These are phyloP conservation scores for Neurospora sp. DNA, from an alignment of 495 filamentous ascomycete genomes.

Conservation along the genomic window DNA sequence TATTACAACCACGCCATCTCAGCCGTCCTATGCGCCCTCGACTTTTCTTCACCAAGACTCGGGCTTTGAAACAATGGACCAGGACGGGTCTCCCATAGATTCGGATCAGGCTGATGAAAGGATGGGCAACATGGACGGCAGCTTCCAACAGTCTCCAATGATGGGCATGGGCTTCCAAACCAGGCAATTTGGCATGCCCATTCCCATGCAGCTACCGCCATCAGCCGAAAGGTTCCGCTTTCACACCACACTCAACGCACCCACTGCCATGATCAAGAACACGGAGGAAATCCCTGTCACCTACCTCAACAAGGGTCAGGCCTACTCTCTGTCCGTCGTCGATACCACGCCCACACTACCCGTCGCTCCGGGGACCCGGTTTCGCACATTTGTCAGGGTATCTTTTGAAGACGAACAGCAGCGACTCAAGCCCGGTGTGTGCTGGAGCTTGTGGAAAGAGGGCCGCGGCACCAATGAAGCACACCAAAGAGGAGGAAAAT, in stretches of 20 bases:
- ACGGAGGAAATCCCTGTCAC: conserved; percentile 83
- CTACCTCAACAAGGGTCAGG: conserved; percentile 95
- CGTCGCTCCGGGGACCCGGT: conserved; percentile 42
- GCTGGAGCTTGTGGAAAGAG: conserved; percentile 96
- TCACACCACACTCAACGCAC: conserved; percentile 79
- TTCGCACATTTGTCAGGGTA: conserved; percentile 79
- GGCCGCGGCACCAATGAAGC: conserved; percentile 81
- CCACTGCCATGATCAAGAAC: conserved; percentile 91
- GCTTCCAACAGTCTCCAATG: conserved; percentile 40
- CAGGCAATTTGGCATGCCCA: conserved; percentile 31
- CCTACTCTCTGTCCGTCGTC: conserved; percentile 68
- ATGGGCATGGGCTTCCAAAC: conserved; percentile 33
- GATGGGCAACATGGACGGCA: conserved; percentile 39
- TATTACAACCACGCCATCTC: conserved; percentile 43
- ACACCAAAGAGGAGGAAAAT: conserved; percentile 73
- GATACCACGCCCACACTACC: conserved; percentile 49
- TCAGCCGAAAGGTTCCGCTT: conserved; percentile 72
- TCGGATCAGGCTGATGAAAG: conserved; percentile 35
- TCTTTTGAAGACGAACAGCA: conserved; percentile 94
- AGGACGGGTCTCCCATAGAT: conserved; percentile 54
- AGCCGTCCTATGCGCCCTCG: conserved; percentile 64
- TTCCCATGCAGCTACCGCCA: conserved; percentile 28
- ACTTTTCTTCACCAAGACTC: conserved; percentile 69
- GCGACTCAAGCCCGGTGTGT: conserved; percentile 64
- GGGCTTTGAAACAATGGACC: conserved; percentile 67